phyloP scores from a whole-genome alignment of 768 basidiomycete genomes.

The Hypsizygus marmoreus region DNA sequence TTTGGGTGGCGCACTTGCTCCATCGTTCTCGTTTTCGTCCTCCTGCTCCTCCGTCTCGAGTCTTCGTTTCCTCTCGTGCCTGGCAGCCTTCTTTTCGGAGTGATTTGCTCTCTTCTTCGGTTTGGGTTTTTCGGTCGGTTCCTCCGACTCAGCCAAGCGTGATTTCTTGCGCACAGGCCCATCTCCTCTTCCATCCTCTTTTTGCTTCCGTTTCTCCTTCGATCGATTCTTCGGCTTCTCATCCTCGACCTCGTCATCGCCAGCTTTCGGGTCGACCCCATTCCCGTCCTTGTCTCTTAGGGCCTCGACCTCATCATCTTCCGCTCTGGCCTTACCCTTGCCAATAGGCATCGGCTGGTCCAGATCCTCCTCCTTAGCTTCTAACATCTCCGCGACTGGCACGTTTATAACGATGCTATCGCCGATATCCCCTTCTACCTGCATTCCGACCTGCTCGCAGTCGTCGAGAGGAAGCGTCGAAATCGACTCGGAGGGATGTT shows the following conservation, averaged over 20 bases:
- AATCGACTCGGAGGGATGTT: too few relatives aligned
- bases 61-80: constrained; percentile 12
- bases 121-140: too few relatives aligned
- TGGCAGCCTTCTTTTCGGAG: constrained; percentile 6
- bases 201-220: constrained; percentile 29
- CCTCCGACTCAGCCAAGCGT: neutral
- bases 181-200: constrained; percentile 10
- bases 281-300: constrained; percentile 19
- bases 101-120: neutral
- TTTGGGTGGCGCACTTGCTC: constrained; percentile 14
- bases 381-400: neutral
- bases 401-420: too few relatives aligned
- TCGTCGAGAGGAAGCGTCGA: too few relatives aligned
- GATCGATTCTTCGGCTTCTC: constrained; percentile 2
- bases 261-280: constrained; percentile 9
- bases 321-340: constrained; percentile 1
- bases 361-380: neutral
- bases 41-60: constrained; percentile 13
- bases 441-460: neutral
- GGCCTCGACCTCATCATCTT: constrained; percentile 9
- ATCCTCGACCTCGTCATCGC: constrained; percentile 8
- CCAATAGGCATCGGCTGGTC: neutral
- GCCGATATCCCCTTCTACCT: neutral
- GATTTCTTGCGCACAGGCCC: constrained; percentile 23
- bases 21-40: constrained; percentile 14